Base-by-base conservation (phyloP, 352 stramenopile species). In the Phytophthora hibernalis region DNA sequence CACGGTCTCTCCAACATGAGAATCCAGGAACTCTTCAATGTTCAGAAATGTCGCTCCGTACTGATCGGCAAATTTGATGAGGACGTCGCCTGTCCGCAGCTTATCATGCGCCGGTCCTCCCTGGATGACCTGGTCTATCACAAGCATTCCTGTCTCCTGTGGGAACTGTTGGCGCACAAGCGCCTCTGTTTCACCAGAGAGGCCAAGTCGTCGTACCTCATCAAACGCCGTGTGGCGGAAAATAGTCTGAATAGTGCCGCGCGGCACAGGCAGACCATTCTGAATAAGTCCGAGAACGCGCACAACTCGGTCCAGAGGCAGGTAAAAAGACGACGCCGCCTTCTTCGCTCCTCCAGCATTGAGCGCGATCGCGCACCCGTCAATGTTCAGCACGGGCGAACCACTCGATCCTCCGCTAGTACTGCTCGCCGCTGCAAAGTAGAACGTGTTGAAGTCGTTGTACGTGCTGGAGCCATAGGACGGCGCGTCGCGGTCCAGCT, bases 361-460 rank as follows among this genome's bases (percentile, higher is more conserved):
- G 21, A 98, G 68, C 3, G 91, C 93, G 30, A 98, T 97, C 5
- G 93, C 93, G 42, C 90, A 87, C 30, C 91, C 91, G 31, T 94
- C 77, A 47, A 92, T 89, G 66, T 96, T 90, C 15, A 98, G 76
- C 45, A 98, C 92, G 8, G 92, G 92, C 10, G 83, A 96, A 15
- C 92, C 92, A 37, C 90, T 97, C 0, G 87, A 96, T 4, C 92
- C 92, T 26, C 92, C 92, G 0, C 83, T 96, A 6, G 91, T 98
- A 54, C 80, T 95, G 62, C 84, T 94, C 2, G 90, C 90, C 0
- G 92, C 91, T 8, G 84, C 85, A 66, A 93, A 95, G 73, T 98
- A 98, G 49, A 98, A 98, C 20, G 91, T 98, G 65, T 97, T 97
- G 59, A 97, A 96, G 65, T 98, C 93, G 33, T 96, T 96, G 83